Conservation (phyloP, 257 asterid genomes). For the Fraxinus anomala region DNA sequence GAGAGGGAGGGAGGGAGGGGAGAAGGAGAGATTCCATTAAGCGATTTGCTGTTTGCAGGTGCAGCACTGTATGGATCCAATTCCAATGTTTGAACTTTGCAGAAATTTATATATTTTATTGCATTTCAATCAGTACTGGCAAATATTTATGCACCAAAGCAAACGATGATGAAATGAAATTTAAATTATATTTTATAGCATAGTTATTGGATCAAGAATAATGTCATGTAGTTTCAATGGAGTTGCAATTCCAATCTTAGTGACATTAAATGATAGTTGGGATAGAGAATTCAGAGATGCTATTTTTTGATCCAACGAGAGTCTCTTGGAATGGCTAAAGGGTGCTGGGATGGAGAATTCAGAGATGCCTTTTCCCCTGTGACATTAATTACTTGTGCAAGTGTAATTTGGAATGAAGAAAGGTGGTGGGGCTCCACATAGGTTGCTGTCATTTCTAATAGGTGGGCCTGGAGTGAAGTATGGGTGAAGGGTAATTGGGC, state of each 20-base stretch:
- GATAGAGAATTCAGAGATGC: too few relatives aligned
- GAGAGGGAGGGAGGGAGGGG: neutral
- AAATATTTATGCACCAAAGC: constrained; percentile 1
- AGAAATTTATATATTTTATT: constrained; percentile 11
- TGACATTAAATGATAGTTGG: too few relatives aligned
- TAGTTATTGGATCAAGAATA: constrained; percentile 19
- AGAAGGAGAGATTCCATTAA: constrained; percentile 19
- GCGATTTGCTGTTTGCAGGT: constrained; percentile 14
- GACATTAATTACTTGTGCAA: constrained; percentile 6
- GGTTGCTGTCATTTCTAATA: constrained; percentile 22
- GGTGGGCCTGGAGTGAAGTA: constrained; percentile 15
- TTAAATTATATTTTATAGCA: neutral
- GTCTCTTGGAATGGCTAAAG: constrained; percentile 30
- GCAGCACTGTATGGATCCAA: constrained; percentile 41
- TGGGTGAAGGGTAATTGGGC: constrained; percentile 34
- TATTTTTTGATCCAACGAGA: constrained; percentile 19
- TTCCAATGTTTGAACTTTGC: constrained; percentile 33
- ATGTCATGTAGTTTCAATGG: too few relatives aligned
- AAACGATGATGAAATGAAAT: constrained; percentile 31
- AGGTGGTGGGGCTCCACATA: constrained; percentile 10
- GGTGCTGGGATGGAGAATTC: constrained; percentile 23
- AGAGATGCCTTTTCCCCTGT: neutral
- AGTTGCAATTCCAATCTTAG: too few relatives aligned
- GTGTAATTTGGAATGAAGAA: neutral
- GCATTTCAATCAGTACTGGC: neutral